Conservation (phyloP, 495 filamentous ascomycete species). For the Aspergillus sparsus region DNA sequence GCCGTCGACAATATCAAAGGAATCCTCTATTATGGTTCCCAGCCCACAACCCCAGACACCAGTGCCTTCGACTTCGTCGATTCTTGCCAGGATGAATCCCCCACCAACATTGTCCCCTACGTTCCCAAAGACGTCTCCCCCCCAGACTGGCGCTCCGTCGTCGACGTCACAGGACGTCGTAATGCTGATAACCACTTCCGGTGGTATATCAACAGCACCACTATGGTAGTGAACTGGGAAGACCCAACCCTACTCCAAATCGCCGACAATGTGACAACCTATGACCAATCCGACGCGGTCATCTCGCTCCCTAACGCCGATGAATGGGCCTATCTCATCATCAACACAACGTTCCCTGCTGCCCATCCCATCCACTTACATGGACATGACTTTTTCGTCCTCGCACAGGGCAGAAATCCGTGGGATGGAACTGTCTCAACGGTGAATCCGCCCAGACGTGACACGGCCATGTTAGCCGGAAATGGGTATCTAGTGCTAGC, state of each 20-base stretch:
- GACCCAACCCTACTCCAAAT: constrained; percentile 32
- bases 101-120: constrained; percentile 43
- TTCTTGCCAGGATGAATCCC: constrained; percentile 39
- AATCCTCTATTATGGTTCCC: constrained; percentile 57
- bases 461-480: constrained; percentile 57
- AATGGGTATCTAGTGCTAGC: constrained; percentile 49
- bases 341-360: constrained; percentile 57
- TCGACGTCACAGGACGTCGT: background rate
- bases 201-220: constrained; percentile 34
- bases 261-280: constrained; percentile 21
- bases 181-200: constrained; percentile 23
- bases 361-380: constrained; percentile 84
- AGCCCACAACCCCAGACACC: constrained; percentile 37
- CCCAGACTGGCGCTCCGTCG: background rate
- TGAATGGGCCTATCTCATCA: constrained; percentile 57
- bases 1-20: constrained; percentile 53
- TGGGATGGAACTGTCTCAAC: constrained; percentile 17
- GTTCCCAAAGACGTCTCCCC: constrained; percentile 22
- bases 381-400: constrained; percentile 67
- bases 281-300: constrained; percentile 22
- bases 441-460: constrained; percentile 56
- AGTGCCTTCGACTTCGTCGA: constrained; percentile 31
- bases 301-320: constrained; percentile 58
- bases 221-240: constrained; percentile 32
- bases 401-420: constrained; percentile 49